Base-by-base conservation (phyloP, 129 eudicot species). In the Cynara cardunculus region DNA sequence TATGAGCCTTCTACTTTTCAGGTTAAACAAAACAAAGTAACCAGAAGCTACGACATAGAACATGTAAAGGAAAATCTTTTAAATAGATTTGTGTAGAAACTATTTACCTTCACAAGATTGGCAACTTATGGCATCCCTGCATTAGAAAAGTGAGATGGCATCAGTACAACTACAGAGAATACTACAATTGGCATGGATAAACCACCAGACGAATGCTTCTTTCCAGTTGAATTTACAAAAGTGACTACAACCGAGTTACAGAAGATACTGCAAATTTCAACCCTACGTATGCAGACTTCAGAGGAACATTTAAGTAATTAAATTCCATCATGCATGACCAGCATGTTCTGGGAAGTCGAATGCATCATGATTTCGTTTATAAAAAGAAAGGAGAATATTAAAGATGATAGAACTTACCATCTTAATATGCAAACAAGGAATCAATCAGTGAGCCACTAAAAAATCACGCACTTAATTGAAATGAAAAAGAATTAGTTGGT, bases 61-160 rank as follows among this genome's bases (percentile, higher is more conserved):
- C 65, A 4, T 44, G 49, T 7, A 69, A n/a, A 32, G 46, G 61
- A 14, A 30, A 21, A 46, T 3, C 65, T 35, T 80, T 56, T 19
- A 44, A 39, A 44, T 24, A 25, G 35, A 82, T 25, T 22, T 16
- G 28, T 49, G 68, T 37, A 26, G 46, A 67, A 62, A 65, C 8
- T 64, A 69, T 32, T 74, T 90, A 95, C 99, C 99, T 89, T 88
- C 83, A 71, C 99, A 92, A 80, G 67, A 61, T 69, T 85, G 94
- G 85, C 99, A 95, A 87, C 89, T 89, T 80, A 92, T 86, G 44
- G 99, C 95, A 76, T 92, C 97, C 87, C 99, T 92, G 97, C 82
- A 85, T 62, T 78, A 46, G 39, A 53, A 41, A 37, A 22, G 22
- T 56, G 65, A 56, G n/a, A 79, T 26, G 5, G 11, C 18, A 68